Evolutionary conservation across 2,329 filamentous ascomycete species (phyloP).

Genomic region (Microascus cirrosus): DNA sequence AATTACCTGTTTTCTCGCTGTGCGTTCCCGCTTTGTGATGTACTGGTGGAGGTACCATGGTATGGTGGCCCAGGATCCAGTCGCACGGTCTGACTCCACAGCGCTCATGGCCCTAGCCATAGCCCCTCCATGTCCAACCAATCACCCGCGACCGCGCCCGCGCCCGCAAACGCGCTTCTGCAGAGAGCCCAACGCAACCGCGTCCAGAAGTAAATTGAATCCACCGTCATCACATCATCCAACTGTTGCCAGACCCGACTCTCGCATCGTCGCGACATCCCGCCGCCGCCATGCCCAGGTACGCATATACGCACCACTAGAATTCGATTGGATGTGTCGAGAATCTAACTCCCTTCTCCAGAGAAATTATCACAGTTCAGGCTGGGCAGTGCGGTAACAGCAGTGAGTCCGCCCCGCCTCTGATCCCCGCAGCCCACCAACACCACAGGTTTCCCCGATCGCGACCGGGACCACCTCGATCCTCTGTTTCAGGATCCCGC

Average conservation of each 20-base stretch:
- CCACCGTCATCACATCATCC: not conserved
- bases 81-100: not conserved
- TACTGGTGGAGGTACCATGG: not conserved
- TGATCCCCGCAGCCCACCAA: conserved; percentile 8
- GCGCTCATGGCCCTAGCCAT: not conserved
- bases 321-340: not conserved
- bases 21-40: not conserved
- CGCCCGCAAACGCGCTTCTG: not conserved
- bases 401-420: conserved; percentile 51
- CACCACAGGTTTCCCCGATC: not conserved
- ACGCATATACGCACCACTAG: not conserved
- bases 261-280: not conserved
- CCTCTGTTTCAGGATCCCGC: not conserved
- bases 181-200: not conserved
- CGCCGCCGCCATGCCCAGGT: conserved; percentile 9
- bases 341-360: conserved; percentile 22
- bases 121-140: not conserved
- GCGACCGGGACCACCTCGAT: not conserved
- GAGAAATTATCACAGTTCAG: conserved; percentile 98
- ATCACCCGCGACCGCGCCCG: not conserved
- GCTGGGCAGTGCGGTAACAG: conserved; percentile 99
- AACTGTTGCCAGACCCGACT: not conserved
- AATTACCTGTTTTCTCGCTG: conserved; percentile 10
- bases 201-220: not conserved
- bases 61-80: not conserved